Conservation (phyloP, 345 rosid species). For the Hibiscus trionum region DNA sequence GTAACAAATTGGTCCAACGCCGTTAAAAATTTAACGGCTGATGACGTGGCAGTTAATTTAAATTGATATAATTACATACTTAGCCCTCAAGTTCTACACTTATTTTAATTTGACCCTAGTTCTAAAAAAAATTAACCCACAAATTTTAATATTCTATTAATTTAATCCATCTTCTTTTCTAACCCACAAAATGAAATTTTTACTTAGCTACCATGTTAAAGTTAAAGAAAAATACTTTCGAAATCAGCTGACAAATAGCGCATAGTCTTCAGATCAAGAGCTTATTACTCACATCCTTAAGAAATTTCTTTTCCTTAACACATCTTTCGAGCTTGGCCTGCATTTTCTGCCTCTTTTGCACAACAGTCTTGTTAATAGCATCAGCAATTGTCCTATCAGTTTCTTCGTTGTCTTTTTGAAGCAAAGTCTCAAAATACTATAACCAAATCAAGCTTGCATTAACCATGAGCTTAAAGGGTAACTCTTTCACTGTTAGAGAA, state of each 20-base stretch:
- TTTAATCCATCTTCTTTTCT: too few relatives aligned
- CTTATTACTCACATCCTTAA: slow-evolving; percentile 67
- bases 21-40: too few relatives aligned
- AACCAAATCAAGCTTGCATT: not conserved
- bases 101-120: too few relatives aligned
- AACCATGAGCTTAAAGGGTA: not conserved
- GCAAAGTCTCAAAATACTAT: slow-evolving; percentile 72
- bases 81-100: too few relatives aligned
- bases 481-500: not conserved
- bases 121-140: too few relatives aligned
- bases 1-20: too few relatives aligned
- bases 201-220: not conserved
- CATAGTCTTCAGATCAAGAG: not conserved
- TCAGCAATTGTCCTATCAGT: slow-evolving; percentile 61
- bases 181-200: not conserved
- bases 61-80: too few relatives aligned
- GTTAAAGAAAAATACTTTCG: not conserved
- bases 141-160: too few relatives aligned
- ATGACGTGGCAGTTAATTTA: too few relatives aligned
- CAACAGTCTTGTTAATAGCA: slow-evolving; percentile 53
- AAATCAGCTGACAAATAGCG: not conserved
- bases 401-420: slow-evolving; percentile 76
- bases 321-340: slow-evolving; percentile 76
- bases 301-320: slow-evolving; percentile 72
- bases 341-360: slow-evolving; percentile 60